Base-by-base conservation (phyloP, 2,329 filamentous ascomycete genomes). In the Lasiodiplodia citricola region DNA sequence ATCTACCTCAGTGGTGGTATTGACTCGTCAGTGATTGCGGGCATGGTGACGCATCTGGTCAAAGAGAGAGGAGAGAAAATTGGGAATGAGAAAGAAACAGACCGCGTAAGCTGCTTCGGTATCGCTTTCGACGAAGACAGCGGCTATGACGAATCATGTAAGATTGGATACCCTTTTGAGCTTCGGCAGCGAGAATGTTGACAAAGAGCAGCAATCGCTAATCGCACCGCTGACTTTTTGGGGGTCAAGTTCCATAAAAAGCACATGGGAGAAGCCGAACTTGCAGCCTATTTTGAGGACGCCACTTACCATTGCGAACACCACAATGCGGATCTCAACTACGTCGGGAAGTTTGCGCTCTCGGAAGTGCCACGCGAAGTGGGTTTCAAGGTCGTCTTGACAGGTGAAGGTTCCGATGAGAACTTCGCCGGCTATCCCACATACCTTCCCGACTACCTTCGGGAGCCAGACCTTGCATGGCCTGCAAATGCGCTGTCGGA, bases 1-100 rank as follows among this genome's bases (percentile, higher is more conserved):
- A 78, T 89, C 64, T 88, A 87, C 68, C 77, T 89, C 0, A 85
- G 82, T 25, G 87, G 87, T 4, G 87, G 87, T 0, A 83, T 89
- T 60, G 87, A 89, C 73, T 87, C 85, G 0, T 88, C 86, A 0
- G 80, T 83, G 1, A 76, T 89, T 25, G 87, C 87, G 8, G 87
- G 87, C 3, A 87, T 89, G 72, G 83, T 85, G 2, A 83, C 82
- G 0, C 79, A 88, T 69, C 79, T 88, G 1, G 80, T 83, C n/a
- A 78, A 81, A 51, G 78, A 85, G 58, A 76, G 84, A 62, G 80
- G 83, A n/a, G 76, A 80, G 25, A 76, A 79, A 44, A 75, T 87
- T n/a, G 85, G 86, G 18, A 85, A 79, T 52, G 78, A 81, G 35
- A 50, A 55, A 8, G 74, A 77, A 16, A 78, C 78, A 10, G 78